A percentile compares a stretch with the other conserved stretches of the same genome.
phyloP scores from a whole-genome alignment of 768 basidiomycete genomes.

The Naganishia vaughanmartiniae region DNA sequence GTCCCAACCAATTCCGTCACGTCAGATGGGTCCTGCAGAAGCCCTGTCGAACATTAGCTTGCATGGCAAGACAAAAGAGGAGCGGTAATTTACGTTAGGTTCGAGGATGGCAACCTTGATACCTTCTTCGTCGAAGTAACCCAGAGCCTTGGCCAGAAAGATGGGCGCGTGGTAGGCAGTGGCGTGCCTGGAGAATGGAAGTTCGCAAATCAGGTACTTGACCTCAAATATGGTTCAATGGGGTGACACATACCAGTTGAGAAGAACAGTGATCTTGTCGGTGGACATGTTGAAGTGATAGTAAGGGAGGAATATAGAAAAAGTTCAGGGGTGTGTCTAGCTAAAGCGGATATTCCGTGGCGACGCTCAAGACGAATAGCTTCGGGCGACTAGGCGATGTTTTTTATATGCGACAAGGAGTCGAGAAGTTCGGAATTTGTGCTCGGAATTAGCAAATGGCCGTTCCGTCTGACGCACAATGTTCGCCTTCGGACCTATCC shows the following conservation, averaged over 20 bases:
- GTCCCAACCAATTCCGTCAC: conserved; percentile 33
- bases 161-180: conserved; percentile 39
- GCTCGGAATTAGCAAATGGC: background rate
- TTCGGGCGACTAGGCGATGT: background rate
- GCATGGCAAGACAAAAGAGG: background rate
- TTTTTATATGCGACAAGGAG: too few species aligned
- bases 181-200: conserved; percentile 24
- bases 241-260: conserved; percentile 30
- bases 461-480: background rate
- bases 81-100: conserved; percentile 9
- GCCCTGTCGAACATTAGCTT: background rate
- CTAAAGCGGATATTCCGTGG: background rate
- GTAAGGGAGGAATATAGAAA: background rate
- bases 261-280: conserved; percentile 35
- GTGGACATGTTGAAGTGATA: conserved; percentile 29
- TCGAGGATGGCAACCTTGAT: conserved; percentile 42
- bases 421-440: too few species aligned
- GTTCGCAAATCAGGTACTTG: background rate
- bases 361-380: background rate
- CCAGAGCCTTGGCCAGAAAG: conserved; percentile 38
- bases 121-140: conserved; percentile 39
- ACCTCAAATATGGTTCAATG: background rate
- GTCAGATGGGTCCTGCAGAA: conserved; percentile 36
- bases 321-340: background rate
- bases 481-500: background rate